Evolutionary conservation across 1,139 yeast species (phyloP).

Genomic region (Saccharomyces pastorianus): DNA sequence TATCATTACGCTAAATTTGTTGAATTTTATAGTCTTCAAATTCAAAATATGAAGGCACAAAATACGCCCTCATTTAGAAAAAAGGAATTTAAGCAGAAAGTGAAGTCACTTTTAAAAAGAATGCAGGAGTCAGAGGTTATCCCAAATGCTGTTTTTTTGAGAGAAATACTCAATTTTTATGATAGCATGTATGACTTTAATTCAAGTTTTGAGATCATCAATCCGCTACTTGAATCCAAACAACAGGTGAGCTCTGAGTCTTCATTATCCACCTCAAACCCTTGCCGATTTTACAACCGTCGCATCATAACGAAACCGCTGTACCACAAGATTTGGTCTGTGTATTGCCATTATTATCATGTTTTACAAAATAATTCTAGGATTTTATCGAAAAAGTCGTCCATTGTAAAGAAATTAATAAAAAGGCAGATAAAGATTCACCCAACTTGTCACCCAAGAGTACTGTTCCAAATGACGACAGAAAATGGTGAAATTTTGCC

Average conservation of each 20-base stretch:
- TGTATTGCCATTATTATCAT: constrained; percentile 18
- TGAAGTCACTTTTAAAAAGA: constrained; percentile 9
- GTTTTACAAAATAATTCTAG: constrained; percentile 3
- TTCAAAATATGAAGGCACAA: constrained; percentile 3
- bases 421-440: constrained; percentile 1
- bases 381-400: background rate
- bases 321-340: constrained; percentile 26
- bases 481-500: constrained; percentile 21
- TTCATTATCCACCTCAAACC: background rate
- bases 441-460: constrained; percentile 7
- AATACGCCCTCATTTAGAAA: background rate
- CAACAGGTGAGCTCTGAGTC: background rate
- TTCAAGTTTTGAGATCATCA: constrained; percentile 19
- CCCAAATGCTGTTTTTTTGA: constrained; percentile 15
- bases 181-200: constrained; percentile 14
- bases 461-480: constrained; percentile 19
- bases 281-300: constrained; percentile 10
- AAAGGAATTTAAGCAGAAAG: constrained; percentile 3
- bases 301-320: constrained; percentile 16
- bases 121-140: constrained; percentile 11
- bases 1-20: constrained; percentile 26
- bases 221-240: constrained; percentile 12
- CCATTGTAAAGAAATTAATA: constrained; percentile 2
- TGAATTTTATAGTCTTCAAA: constrained; percentile 15
- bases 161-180: constrained; percentile 19